These are phyloP conservation scores for Hortiboletus campestris DNA, from an alignment of 768 basidiomycete genomes.

Conservation along the genomic window DNA sequence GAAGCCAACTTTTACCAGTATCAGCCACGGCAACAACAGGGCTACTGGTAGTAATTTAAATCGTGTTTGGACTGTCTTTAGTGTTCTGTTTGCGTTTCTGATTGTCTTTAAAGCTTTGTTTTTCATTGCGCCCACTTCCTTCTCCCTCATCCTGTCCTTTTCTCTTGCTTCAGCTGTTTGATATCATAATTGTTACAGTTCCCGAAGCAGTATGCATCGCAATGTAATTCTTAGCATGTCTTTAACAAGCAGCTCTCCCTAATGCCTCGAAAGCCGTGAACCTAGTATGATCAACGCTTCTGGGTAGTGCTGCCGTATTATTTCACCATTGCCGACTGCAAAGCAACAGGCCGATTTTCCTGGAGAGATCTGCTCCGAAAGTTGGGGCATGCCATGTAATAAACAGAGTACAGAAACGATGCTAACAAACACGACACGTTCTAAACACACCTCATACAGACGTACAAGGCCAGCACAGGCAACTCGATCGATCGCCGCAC, in stretches of 20 bases:
- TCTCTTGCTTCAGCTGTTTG: slow-evolving; percentile 29
- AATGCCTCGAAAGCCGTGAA: background rate
- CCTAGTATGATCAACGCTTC: background rate
- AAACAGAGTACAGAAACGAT: slow-evolving; percentile 3
- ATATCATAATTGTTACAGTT: slow-evolving; percentile 29
- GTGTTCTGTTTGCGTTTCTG: too few relatives aligned
- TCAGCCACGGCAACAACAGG: slow-evolving; percentile 64
- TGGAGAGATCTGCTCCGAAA: background rate
- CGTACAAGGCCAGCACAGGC: too few relatives aligned
- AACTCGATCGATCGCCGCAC: background rate
- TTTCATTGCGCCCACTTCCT: background rate
- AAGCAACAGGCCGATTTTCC: too few relatives aligned
- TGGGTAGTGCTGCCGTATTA: background rate
- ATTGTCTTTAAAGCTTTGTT: background rate
- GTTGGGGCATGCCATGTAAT: background rate
- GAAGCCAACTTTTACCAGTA: slow-evolving; percentile 73
- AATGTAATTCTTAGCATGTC: slow-evolving; percentile 31
- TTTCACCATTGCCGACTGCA: background rate
- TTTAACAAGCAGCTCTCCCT: slow-evolving; percentile 14
- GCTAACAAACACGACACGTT: slow-evolving; percentile 1
- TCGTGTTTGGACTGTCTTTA: slow-evolving; percentile 8
- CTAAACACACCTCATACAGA: background rate
- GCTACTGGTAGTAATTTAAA: slow-evolving; percentile 45
- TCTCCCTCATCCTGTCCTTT: slow-evolving; percentile 4
- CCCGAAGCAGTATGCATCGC: slow-evolving; percentile 24